Evolutionary conservation across 352 stramenopile species (phyloP), one percentile per base, ranked within the genome.

Genomic region (Blastocystis sp.): DNA sequence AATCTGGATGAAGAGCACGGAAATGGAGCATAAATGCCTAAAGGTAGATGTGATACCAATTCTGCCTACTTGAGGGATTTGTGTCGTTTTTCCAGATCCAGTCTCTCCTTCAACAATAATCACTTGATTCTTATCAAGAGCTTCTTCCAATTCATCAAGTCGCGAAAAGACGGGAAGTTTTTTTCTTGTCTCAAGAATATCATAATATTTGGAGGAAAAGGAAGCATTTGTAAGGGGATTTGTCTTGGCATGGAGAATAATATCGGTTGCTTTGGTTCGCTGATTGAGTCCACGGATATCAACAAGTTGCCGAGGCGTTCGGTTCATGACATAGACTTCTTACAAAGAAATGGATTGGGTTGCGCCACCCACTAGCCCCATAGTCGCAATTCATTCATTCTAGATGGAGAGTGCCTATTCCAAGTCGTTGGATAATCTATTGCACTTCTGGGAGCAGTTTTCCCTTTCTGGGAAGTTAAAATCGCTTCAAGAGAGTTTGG

Each of bases 81-180:
- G 93, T 66, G 94, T 97, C 11, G 94, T 98, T 90, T 98, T 98
- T 77, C 95, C 95, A 78, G 90, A 95, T 56, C 97, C 97, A 6
- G 96, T 99, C 90, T 99, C 96, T 88, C 96, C 97, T 88, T 98
- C 96, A 16, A 98, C 94, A 12, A 99, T 95, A 56, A 99, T 92
- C 29, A 98, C 94, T 85, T 95, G 93, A 89, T 95, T 95, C 9
- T 91, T 89, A 24, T 90, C 85, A 21, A 97, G 89, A n/a, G 91
- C 90, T 27, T 94, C 88, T 37, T 95, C 86, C 1, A 97, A 89
- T 32, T 94, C 78, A 12, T 95, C 91, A 87, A 92, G 91, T 88
- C 95, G 96, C 78, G 93, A 88, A 80, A 95, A 96, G 5, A 97
- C 93, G 1, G 94, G 94, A 9, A 97, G 93, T 89, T 97, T 92